phyloP scores from a whole-genome alignment of 345 rosid genomes.

The Melaleuca quinquenervia region DNA sequence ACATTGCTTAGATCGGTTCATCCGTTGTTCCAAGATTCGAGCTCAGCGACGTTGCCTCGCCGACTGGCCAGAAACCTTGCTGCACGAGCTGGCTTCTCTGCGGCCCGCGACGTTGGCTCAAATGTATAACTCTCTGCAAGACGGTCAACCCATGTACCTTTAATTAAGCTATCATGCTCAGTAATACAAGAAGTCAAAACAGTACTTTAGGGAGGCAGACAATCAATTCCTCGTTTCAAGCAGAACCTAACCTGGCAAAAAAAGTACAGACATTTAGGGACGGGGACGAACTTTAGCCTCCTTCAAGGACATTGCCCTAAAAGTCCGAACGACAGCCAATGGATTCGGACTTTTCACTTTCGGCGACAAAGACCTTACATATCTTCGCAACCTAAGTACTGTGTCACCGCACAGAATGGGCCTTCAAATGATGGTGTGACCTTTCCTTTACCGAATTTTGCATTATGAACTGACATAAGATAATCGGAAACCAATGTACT shows the following conservation, averaged over 20 bases:
- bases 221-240: background rate
- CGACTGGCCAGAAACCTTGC: fast-evolving
- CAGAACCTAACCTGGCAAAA: background rate
- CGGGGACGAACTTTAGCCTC: background rate
- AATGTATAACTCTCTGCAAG: fast-evolving
- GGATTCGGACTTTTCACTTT: background rate
- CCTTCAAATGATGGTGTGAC: no score
- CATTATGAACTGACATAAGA: no score
- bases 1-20: background rate
- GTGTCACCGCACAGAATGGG: no score
- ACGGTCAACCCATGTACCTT: fast-evolving
- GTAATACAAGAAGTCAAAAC: background rate
- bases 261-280: background rate
- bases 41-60: background rate
- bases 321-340: background rate
- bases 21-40: background rate
- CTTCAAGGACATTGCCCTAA: background rate
- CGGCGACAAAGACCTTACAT: background rate
- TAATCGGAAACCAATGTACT: background rate
- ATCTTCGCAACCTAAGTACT: background rate
- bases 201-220: background rate
- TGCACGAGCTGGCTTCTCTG: fast-evolving
- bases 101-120: background rate
- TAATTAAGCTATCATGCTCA: fast-evolving
- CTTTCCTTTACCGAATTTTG: no score